phyloP scores from a whole-genome alignment of 202 grass and related monocot genomes.

The Brachypodium distachyon region DNA sequence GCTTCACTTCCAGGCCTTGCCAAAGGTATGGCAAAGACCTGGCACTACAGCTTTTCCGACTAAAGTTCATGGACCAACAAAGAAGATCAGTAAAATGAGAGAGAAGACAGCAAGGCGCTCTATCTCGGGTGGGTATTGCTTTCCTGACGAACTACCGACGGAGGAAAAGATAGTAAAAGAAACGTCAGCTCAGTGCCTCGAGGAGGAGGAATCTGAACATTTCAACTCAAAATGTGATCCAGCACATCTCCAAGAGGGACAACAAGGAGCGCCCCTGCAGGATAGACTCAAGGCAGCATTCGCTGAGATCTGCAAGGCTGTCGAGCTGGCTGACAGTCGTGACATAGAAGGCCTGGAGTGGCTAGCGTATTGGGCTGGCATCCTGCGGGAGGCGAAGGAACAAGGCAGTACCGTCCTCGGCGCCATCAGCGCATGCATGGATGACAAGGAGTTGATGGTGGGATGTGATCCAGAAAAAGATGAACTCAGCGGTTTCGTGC shows the following conservation, averaged over 20 bases:
- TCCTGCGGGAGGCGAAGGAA: neutral
- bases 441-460: neutral
- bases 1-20: neutral
- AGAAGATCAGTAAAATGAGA: neutral
- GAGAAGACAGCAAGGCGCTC: neutral
- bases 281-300: neutral
- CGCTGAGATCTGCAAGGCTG: neutral
- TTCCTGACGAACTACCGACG: neutral
- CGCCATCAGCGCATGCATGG: neutral
- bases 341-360: neutral
- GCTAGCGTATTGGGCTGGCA: neutral
- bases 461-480: neutral
- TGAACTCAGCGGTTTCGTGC: neutral
- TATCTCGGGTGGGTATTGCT: too few relatives aligned
- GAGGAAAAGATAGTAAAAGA: neutral
- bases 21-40: neutral
- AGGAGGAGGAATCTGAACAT: neutral
- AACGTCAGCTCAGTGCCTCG: neutral
- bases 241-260: neutral
- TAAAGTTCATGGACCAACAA: neutral
- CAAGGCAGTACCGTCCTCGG: neutral
- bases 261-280: neutral
- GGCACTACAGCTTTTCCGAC: neutral
- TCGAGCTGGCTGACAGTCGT: neutral
- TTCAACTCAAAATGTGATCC: neutral